A percentile compares a stretch with the other conserved stretches of the same genome.
Evolutionary conservation across 805 yeast genomes (phyloP).

Genomic region (Cyberlindnera meyerae): DNA sequence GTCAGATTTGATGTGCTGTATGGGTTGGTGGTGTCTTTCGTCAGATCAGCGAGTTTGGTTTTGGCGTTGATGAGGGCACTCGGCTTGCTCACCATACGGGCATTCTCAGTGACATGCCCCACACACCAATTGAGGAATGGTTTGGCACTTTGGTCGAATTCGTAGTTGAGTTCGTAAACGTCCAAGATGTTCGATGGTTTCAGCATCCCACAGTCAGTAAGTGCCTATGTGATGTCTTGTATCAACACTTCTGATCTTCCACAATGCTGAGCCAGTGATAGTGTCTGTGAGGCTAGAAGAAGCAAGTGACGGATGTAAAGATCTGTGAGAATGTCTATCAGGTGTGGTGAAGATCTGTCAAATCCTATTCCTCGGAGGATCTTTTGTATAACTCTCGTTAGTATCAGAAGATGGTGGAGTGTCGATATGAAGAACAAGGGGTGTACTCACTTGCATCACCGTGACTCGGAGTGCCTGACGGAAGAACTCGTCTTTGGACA

Average conservation of each 20-base stretch:
- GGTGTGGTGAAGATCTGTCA: slow-evolving; percentile 66
- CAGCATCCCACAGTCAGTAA: slow-evolving; percentile 57
- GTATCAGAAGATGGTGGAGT: no score
- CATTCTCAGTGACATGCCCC: slow-evolving; percentile 39
- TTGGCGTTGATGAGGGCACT: slow-evolving; percentile 19
- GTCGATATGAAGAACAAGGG: not conserved
- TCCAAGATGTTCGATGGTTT: slow-evolving; percentile 55
- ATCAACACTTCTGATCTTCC: slow-evolving; percentile 43
- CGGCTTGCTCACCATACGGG: slow-evolving; percentile 32
- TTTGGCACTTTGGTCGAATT: slow-evolving; percentile 43
- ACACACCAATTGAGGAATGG: slow-evolving; percentile 55
- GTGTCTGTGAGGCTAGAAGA: slow-evolving; percentile 47
- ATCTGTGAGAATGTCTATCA: slow-evolving; percentile 75
- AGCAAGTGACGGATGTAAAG: slow-evolving; percentile 60
- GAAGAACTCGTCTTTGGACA: slow-evolving; percentile 36
- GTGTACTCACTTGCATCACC: slow-evolving; percentile 41
- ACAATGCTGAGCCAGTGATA: slow-evolving; percentile 44
- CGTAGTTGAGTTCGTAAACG: slow-evolving; percentile 44
- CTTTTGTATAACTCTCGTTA: no score
- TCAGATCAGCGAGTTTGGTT: slow-evolving; percentile 12
- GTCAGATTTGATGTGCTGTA: not conserved
- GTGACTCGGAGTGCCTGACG: slow-evolving; percentile 44
- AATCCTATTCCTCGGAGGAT: slow-evolving; percentile 78
- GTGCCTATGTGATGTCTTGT: slow-evolving; percentile 69
- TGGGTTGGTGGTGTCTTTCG: not conserved